Evolutionary conservation across 2,329 filamentous ascomycete genomes (phyloP).

Genomic region (Canariomyces notabilis): DNA sequence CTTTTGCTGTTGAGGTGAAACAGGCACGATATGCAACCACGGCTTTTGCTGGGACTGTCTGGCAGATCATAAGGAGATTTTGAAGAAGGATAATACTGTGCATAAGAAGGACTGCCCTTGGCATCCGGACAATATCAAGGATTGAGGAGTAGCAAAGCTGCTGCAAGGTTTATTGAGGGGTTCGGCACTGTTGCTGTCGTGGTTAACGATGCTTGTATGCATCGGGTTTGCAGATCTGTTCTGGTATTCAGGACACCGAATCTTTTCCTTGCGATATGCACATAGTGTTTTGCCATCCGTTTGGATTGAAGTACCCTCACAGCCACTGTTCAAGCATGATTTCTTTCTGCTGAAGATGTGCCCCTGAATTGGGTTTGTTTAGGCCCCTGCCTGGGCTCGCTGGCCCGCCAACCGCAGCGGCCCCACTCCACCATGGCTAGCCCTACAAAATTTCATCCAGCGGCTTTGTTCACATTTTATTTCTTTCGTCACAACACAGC

Average conservation of each 20-base stretch:
- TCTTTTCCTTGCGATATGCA: too few relatives aligned
- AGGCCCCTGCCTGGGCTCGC: too few relatives aligned
- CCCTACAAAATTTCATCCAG: neutral
- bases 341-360: too few relatives aligned
- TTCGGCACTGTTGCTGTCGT: neutral
- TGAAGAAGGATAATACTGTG: conserved; percentile 31
- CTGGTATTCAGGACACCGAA: too few relatives aligned
- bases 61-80: conserved; percentile 30
- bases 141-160: neutral
- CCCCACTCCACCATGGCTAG: neutral
- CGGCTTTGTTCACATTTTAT: neutral
- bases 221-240: too few relatives aligned
- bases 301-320: too few relatives aligned
- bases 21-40: conserved; percentile 29
- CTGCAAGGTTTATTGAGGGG: neutral
- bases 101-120: conserved; percentile 31
- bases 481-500: too few relatives aligned
- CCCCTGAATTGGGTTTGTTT: neutral
- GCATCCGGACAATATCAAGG: conserved; percentile 25
- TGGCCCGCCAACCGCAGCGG: neutral
- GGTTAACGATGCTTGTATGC: too few relatives aligned
- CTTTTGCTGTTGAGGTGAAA: neutral
- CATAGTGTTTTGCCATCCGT: too few relatives aligned
- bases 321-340: too few relatives aligned
- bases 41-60: conserved; percentile 35